Conservation (phyloP, 1,284 basidiomycete genomes). For the Ceratobasidium papillatum region DNA sequence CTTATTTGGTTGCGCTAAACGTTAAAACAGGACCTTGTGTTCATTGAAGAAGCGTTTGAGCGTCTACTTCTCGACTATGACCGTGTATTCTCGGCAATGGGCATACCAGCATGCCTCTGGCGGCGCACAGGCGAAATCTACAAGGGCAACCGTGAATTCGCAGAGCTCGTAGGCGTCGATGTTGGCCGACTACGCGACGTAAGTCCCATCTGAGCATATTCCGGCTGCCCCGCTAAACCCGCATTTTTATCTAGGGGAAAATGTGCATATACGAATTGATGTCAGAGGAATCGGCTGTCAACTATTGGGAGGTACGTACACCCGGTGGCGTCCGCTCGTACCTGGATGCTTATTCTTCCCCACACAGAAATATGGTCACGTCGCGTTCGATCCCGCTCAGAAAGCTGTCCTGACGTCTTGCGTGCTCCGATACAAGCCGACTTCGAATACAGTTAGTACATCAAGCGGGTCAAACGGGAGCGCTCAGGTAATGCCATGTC, state of each 20-base stretch:
- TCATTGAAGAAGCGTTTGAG: constrained; percentile 98
- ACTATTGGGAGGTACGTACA: constrained; percentile 90
- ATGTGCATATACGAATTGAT: constrained; percentile 97
- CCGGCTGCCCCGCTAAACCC: constrained; percentile 43
- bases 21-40: constrained; percentile 80
- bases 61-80: constrained; percentile 95
- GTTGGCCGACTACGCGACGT: constrained; percentile 83
- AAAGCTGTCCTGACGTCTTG: constrained; percentile 95
- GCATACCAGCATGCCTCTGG: constrained; percentile 97
- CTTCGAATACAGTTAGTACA: constrained; percentile 51
- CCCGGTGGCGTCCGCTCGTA: neutral
- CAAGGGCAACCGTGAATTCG: constrained; percentile 96
- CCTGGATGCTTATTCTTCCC: neutral
- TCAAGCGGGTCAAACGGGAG: constrained; percentile 40
- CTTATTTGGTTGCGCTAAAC: constrained; percentile 18
- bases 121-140: constrained; percentile 97
- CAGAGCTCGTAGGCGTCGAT: constrained; percentile 84
- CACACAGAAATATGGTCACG: constrained; percentile 87
- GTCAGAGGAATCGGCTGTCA: constrained; percentile 95
- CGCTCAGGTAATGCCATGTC: neutral
- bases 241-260: constrained; percentile 65
- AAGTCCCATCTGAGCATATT: constrained; percentile 48
- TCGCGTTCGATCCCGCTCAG: constrained; percentile 85
- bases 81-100: constrained; percentile 93
- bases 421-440: constrained; percentile 82